Base-by-base conservation (phyloP, 1,284 basidiomycete species). In the Ustilago tritici region DNA sequence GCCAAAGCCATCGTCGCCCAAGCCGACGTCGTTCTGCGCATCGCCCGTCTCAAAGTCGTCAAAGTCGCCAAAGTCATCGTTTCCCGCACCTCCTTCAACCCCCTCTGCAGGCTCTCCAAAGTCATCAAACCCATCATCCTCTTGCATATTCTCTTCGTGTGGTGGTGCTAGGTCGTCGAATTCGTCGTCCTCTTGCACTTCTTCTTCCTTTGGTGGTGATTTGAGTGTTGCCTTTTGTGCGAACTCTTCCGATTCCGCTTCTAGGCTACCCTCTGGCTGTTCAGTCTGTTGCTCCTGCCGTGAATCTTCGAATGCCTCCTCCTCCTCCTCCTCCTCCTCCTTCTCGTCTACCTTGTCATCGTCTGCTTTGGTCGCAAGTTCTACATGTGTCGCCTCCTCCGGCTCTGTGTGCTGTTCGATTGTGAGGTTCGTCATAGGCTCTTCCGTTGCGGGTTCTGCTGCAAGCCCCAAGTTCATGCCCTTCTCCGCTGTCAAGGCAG, bases 21-120 rank as follows among this genome's bases (percentile, higher is more conserved):
- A 67, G 17, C 28, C 60, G 31, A 19, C 76, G 40, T 75, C 63
- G 36, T 66, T 49, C 8, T 60, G 59, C 35, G 64, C 59, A 49
- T 55, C 65, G 9, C 74, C 74, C 17, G 65, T 63, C 46, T 79
- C 76, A 23, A 78, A 76, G 32, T 79, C 75, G 49, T 75, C 77
- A 61, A 79, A 79, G 46, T 79, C 77, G 47, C 75, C 77, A 54
- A 79, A 77, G 34, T 77, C 75, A 28, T 77, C 75, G 23, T 74
- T 34, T 5, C 41, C 65, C 19, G 54, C 67, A 32, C 49, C 71
- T 8, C 32, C 66, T 4, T 19, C 55, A 4, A 15, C 62, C 8
- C 38, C 65, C 17, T 31, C 56, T 8, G 56, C 40, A 23, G 70
- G 63, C 28, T 78, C 70, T 19, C 65, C 71, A 54, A 78, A 77